A percentile compares a stretch with the other conserved stretches of the same genome.
These are phyloP conservation scores for Penicillium sp. DNA, from an alignment of 2,329 filamentous ascomycete genomes.

Conservation along the genomic window DNA sequence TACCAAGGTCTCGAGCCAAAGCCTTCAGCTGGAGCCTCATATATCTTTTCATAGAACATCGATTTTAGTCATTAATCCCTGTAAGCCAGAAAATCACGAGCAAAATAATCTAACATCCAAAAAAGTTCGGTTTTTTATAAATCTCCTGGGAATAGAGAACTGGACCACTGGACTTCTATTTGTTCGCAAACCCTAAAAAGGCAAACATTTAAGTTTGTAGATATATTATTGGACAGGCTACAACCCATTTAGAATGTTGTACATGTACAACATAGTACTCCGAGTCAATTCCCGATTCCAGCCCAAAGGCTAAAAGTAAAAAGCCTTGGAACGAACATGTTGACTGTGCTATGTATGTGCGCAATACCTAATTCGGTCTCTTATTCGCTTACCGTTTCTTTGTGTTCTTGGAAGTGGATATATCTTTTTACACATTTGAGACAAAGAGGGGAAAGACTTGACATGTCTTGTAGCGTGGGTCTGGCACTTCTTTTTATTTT, in stretches of 20 bases:
- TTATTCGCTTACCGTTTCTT: background rate
- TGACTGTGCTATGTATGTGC: background rate
- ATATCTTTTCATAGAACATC: background rate
- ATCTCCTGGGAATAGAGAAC: too few relatives aligned
- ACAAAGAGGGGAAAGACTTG: background rate
- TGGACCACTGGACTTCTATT: background rate
- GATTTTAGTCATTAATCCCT: background rate
- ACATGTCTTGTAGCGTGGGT: constrained; percentile 2
- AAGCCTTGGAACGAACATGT: background rate
- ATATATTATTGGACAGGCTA: background rate
- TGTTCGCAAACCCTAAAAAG: background rate
- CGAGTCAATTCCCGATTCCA: background rate
- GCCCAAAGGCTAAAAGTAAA: background rate
- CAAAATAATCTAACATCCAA: background rate
- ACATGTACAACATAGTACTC: background rate
- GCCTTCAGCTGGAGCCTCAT: background rate
- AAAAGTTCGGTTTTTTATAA: too few relatives aligned
- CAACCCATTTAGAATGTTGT: background rate
- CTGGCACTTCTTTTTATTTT: background rate
- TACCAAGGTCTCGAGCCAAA: background rate
- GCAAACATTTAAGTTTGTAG: background rate
- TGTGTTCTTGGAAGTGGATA: background rate
- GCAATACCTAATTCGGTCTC: too few relatives aligned
- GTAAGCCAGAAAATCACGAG: background rate
- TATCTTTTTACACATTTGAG: background rate